phyloP scores from a whole-genome alignment of 2,329 filamentous ascomycete genomes.

The Diaporthe destruens region DNA sequence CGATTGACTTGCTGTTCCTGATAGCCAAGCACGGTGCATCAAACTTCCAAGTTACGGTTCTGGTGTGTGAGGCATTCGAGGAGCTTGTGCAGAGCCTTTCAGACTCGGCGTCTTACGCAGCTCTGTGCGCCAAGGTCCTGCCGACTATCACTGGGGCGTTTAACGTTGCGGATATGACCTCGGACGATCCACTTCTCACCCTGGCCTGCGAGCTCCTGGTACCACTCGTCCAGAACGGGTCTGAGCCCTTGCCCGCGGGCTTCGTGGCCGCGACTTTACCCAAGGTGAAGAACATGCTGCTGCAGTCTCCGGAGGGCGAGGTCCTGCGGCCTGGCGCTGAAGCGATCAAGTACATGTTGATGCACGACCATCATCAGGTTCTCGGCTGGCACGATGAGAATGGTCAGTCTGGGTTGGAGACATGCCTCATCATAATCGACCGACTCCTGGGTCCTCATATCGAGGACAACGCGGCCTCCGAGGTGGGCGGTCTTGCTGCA shows the following conservation, averaged over 20 bases:
- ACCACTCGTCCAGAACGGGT: slow-evolving; percentile 84
- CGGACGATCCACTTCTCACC: slow-evolving; percentile 86
- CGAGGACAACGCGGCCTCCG: slow-evolving; percentile 95
- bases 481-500: slow-evolving; percentile 93
- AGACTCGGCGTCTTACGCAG: slow-evolving; percentile 77
- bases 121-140: slow-evolving; percentile 86
- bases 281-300: slow-evolving; percentile 84
- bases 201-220: slow-evolving; percentile 83
- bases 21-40: slow-evolving; percentile 88
- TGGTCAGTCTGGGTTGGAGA: slow-evolving; percentile 86
- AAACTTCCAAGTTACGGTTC: slow-evolving; percentile 90
- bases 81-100: slow-evolving; percentile 81
- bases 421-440: slow-evolving; percentile 92
- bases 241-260: slow-evolving; percentile 85
- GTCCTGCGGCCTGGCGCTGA: slow-evolving; percentile 88
- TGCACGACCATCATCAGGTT: slow-evolving; percentile 90
- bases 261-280: slow-evolving; percentile 89
- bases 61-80: slow-evolving; percentile 92
- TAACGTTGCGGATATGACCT: slow-evolving; percentile 86
- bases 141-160: slow-evolving; percentile 91
- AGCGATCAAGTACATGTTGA: slow-evolving; percentile 88
- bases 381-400: slow-evolving; percentile 86
- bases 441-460: slow-evolving; percentile 85
- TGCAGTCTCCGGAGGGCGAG: slow-evolving; percentile 88
- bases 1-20: slow-evolving; percentile 86